Conservation (phyloP, 2,329 filamentous ascomycete species). For the Talaromyces sp. region DNA sequence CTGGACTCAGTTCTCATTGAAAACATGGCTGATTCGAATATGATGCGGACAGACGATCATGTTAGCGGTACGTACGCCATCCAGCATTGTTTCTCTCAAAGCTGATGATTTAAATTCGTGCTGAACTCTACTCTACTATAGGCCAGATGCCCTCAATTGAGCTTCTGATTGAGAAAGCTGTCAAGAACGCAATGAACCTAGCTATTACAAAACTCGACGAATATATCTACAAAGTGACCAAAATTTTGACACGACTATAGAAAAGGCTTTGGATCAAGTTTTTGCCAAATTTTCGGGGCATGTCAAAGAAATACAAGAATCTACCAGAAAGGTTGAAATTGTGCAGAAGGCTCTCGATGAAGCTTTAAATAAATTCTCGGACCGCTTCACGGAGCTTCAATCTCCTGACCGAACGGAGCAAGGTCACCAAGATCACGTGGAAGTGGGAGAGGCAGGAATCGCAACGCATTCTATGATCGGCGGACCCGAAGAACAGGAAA, state of each 20-base stretch:
- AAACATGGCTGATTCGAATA: background rate
- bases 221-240: no score
- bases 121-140: background rate
- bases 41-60: background rate
- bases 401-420: background rate
- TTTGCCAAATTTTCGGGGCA: background rate
- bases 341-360: background rate
- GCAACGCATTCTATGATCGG: background rate
- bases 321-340: background rate
- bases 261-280: background rate
- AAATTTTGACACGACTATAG: no score
- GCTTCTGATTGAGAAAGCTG: background rate
- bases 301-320: background rate
- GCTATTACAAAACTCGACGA: background rate
- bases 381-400: background rate
- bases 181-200: background rate
- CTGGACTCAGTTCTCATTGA: background rate
- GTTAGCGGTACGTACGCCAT: background rate
- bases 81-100: background rate
- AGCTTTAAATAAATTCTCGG: background rate
- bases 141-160: background rate
- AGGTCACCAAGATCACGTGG: background rate
- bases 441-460: background rate
- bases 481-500: background rate
- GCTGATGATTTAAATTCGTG: background rate